These are phyloP conservation scores for Sporothrix globosa DNA, from an alignment of 2,329 filamentous ascomycete genomes.

Conservation along the genomic window DNA sequence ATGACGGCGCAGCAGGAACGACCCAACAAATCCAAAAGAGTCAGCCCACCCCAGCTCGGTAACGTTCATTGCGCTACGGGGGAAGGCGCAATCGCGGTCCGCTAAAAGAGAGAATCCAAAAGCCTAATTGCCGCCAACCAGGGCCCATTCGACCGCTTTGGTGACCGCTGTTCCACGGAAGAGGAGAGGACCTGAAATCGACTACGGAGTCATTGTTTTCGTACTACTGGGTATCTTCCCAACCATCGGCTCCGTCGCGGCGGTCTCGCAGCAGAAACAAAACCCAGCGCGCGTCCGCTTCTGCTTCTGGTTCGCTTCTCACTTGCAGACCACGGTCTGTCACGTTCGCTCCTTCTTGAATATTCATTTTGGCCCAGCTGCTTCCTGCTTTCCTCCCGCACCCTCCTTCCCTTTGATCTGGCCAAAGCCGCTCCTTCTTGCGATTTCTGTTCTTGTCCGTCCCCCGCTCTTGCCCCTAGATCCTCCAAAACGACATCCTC, in stretches of 20 bases:
- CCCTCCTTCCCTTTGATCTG: neutral
- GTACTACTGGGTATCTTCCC: neutral
- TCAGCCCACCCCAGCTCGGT: constrained; percentile 19
- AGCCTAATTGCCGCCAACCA: neutral
- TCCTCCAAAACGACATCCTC: constrained; percentile 3
- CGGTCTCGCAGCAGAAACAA: constrained; percentile 16
- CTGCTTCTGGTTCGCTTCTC: constrained; percentile 26
- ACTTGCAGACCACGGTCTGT: constrained; percentile 17
- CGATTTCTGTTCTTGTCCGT: neutral
- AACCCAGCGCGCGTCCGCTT: constrained; percentile 16
- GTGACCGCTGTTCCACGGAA: constrained; percentile 7
- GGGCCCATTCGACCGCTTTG: neutral
- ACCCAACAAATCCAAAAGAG: constrained; percentile 22
- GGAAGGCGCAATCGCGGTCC: constrained; percentile 17
- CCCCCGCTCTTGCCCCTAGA: neutral
- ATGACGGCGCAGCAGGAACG: neutral
- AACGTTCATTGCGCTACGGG: constrained; percentile 17
- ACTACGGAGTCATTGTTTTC: too few species aligned
- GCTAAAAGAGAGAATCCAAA: neutral
- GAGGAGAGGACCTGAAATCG: neutral
- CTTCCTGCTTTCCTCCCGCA: neutral
- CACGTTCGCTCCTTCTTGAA: constrained; percentile 29
- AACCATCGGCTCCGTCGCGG: constrained; percentile 1
- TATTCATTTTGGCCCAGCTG: neutral
- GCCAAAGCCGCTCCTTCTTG: neutral